Evolutionary conservation across 257 asterid species (phyloP), one percentile per base, ranked within the genome.

Genomic region (Lavandula angustifolia): DNA sequence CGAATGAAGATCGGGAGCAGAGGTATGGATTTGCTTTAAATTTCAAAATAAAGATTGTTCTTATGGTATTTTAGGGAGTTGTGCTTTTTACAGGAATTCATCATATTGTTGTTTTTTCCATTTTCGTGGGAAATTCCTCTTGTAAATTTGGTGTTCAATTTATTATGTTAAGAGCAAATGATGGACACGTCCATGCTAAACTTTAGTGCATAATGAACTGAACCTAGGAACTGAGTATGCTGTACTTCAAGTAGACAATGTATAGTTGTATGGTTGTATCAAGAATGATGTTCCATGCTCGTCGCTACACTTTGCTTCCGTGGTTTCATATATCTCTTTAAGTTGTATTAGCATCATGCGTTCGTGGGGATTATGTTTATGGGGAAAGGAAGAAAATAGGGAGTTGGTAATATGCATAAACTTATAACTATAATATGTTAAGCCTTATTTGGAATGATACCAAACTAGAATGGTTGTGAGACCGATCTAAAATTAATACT

Each of bases 1-100:
- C 57, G 52, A 78, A 71, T 60, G 89, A 74, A 78, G 87, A 84
- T 80, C 89, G 73, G 66, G 87, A 81, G 73, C 87, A 71, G 71
- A 81, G 91, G 96, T 89, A 70, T 9, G 14, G 9, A 27, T 38
- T n/a, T 13, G 11, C 35, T 9, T 43, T 54, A 65, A 9, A 9
- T 22, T 31, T 14, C n/a, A 5, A 16, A 16, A 22, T n/a, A 49
- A 64, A 54, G 50, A 40, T 37, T 66, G 38, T 66, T 56, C 35
- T 43, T 6, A 8, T 41, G 12, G 13, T n/a, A 41, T 29, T 4
- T 35, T 42, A 12, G 32, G 42, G 18, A 57, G 33, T 33, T 53
- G 14, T 68, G 22, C n/a, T n/a, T n/a, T n/a, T n/a, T n/a, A n/a
- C n/a, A n/a, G n/a, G n/a, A n/a, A n/a, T n/a, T n/a, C n/a, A n/a